Base-by-base conservation (phyloP, 2,329 filamentous ascomycete genomes). In the Fusarium torulosum region DNA sequence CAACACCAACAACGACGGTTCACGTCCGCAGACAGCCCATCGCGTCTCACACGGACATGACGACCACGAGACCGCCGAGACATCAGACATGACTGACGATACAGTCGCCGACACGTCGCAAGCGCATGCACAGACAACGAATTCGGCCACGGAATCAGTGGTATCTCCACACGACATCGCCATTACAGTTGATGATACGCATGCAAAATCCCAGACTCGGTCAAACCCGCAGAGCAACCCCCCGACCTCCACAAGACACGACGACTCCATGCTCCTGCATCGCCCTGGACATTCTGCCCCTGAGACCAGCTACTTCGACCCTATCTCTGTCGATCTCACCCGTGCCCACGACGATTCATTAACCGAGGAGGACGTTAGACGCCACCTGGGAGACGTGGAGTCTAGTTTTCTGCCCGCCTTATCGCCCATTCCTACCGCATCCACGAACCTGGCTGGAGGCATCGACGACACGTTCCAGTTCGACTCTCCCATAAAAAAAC, bases 381-480 rank as follows among this genome's bases (percentile, higher is more conserved):
- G 84, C 55, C 87, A 90, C 72, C 76, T 90, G 20, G 82, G 85
- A 69, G 88, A 90, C 71, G 83, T 90, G 64, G 88, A 91, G 73
- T 90, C 88, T 33, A 90, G 88, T 77, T 90, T 90, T 72, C 75
- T 88, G 54, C 84, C 86, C 3, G 82, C 84, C 7, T 75, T 86
- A 7, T 90, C 88, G 9, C 87, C 88, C 14, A 82, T 89, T 45
- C 82, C 81, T 35, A 79, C 79, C 29, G 79, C 82, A 50, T 77
- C 80, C 11, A 77, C 80, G 33, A 79, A 79, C 66, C 66, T 42
- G 37, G 61, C 66, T 20, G 72, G 68, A 59, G 71, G 72, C 23
- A 74, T 81, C 55, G 86, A 89, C 77, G 87, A 89, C 74, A 88
- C 86, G 23, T 90, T 83, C 71, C 76, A 88, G 46, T 89, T 89